Conservation (phyloP, 2,329 filamentous ascomycete genomes). For the Endoconidiophora laricicola region DNA sequence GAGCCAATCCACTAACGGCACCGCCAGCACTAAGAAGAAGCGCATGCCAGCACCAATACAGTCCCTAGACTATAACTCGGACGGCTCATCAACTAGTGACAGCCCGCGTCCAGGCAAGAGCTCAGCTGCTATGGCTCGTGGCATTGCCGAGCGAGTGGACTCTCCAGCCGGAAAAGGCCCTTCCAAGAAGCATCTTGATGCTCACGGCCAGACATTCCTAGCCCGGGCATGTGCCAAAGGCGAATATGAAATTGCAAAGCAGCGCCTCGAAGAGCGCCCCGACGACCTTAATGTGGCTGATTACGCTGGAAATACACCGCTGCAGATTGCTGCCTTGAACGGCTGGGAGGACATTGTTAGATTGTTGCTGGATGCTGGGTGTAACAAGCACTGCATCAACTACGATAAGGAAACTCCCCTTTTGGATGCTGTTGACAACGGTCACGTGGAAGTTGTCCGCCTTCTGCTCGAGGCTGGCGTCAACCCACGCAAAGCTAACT, state of each 20-base stretch:
- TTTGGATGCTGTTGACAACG: conserved; percentile 91
- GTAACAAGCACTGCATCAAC: conserved; percentile 62
- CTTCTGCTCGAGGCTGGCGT: conserved; percentile 73
- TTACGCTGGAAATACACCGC: conserved; percentile 87
- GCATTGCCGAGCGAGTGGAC: conserved; percentile 40
- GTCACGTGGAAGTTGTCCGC: conserved; percentile 74
- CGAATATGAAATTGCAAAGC: conserved; percentile 63
- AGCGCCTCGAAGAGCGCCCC: conserved; percentile 58
- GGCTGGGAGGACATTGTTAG: conserved; percentile 77
- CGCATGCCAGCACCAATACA: conserved; percentile 45
- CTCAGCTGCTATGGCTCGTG: conserved; percentile 36
- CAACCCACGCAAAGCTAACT: conserved; percentile 79
- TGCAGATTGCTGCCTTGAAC: conserved; percentile 83
- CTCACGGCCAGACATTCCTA: conserved; percentile 77
- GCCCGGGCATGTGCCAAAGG: conserved; percentile 81
- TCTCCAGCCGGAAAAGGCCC: conserved; percentile 52
- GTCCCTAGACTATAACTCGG: conserved; percentile 48
- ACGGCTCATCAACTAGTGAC: conserved; percentile 45
- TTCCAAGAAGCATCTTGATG: conserved; percentile 78
- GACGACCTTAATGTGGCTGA: conserved; percentile 81
- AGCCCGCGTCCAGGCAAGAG: conserved; percentile 43
- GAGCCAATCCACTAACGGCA: conserved; percentile 44
- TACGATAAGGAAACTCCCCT: conserved; percentile 84
- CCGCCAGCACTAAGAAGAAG: conserved; percentile 48
- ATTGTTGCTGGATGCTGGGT: conserved; percentile 69